Percentiles rank a stretch among this genome's conserved stretches.
phyloP scores from a whole-genome alignment of 1,284 basidiomycete species.

The Apiotrichum sp. region DNA sequence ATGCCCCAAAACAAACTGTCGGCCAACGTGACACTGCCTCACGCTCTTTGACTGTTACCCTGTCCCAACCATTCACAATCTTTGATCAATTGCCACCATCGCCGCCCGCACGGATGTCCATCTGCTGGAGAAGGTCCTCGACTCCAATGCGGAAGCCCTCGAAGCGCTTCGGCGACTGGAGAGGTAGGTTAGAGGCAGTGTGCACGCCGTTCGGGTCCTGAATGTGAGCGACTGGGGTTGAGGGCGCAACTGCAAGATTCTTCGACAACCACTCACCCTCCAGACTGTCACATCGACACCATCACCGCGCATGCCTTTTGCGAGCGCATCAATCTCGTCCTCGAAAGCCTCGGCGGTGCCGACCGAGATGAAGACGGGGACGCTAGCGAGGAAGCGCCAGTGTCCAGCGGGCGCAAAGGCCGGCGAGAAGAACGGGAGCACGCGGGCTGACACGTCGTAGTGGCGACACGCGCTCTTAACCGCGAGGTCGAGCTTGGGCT shows the following conservation, averaged over 20 bases:
- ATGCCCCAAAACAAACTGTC: too few relatives aligned
- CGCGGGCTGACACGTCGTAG: slow-evolving; percentile 8
- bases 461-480: slow-evolving; percentile 17
- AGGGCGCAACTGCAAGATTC: too few relatives aligned
- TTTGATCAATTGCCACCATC: neutral
- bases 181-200: neutral
- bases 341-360: slow-evolving; percentile 35
- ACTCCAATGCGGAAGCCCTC: neutral
- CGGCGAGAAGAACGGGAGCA: slow-evolving; percentile 21
- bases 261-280: slow-evolving; percentile 1
- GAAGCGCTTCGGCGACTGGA: neutral
- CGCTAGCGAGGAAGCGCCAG: slow-evolving; percentile 10
- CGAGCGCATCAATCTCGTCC: slow-evolving; percentile 29
- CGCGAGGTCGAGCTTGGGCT: neutral
- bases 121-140: neutral
- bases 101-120: neutral
- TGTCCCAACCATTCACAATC: too few relatives aligned
- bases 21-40: too few relatives aligned
- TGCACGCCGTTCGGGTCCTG: neutral
- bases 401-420: slow-evolving; percentile 8
- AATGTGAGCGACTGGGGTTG: neutral
- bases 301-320: slow-evolving; percentile 27
- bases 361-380: slow-evolving; percentile 29
- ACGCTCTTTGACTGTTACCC: too few relatives aligned
- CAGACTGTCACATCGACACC: slow-evolving; percentile 23